Evolutionary conservation across 1,284 basidiomycete genomes (phyloP).

Genomic region (Microbotryum silenes-acaulis): DNA sequence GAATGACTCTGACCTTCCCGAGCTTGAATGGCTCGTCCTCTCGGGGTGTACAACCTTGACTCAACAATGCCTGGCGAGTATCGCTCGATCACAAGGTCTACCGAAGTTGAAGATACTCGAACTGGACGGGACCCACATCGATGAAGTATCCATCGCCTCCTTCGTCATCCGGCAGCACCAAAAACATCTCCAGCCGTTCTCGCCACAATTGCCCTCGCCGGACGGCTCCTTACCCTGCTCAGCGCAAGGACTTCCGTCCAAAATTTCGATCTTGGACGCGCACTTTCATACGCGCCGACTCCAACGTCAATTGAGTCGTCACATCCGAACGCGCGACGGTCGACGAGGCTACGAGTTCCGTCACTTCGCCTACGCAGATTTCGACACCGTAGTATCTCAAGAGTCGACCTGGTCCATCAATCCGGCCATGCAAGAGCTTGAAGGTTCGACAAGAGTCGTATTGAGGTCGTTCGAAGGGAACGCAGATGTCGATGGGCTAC

Average conservation of each 20-base stretch:
- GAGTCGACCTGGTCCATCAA: too few species aligned
- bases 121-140: constrained; percentile 67
- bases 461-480: too few species aligned
- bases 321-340: background rate
- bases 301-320: constrained; percentile 10
- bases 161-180: constrained; percentile 55
- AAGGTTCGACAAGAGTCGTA: too few species aligned
- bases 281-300: constrained; percentile 8
- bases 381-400: too few species aligned
- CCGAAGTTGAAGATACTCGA: constrained; percentile 58
- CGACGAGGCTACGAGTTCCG: too few species aligned
- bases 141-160: constrained; percentile 54
- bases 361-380: too few species aligned
- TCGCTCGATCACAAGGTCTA: constrained; percentile 58
- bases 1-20: constrained; percentile 51
- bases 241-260: background rate
- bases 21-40: constrained; percentile 63
- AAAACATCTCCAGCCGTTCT: constrained; percentile 35
- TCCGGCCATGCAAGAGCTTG: too few species aligned
- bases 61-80: constrained; percentile 50
- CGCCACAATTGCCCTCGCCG: background rate
- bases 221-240: background rate
- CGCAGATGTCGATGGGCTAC: too few species aligned
- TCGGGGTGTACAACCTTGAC: constrained; percentile 60
- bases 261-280: constrained; percentile 19